Evolutionary conservation across 768 basidiomycete species (phyloP).

Genomic region (Suillus fuscotomentosus): DNA sequence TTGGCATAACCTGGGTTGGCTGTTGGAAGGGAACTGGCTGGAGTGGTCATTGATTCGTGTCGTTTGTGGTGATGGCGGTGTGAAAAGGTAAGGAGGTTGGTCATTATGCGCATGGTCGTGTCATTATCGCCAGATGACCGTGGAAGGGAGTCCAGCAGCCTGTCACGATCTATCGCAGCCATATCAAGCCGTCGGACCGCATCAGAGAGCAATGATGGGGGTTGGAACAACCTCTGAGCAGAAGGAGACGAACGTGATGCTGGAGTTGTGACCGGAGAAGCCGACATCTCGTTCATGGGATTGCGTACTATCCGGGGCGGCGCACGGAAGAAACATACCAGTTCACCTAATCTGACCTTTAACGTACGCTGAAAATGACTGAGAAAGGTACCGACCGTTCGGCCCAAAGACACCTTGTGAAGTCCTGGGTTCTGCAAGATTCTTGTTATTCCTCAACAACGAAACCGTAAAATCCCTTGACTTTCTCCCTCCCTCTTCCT

Average conservation of each 20-base stretch:
- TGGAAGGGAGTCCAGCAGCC: constrained; percentile 33
- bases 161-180: constrained; percentile 54
- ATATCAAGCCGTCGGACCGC: constrained; percentile 65
- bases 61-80: constrained; percentile 36
- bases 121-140: constrained; percentile 49
- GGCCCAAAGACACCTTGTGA: constrained; percentile 89
- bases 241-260: constrained; percentile 20
- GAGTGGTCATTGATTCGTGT: constrained; percentile 10
- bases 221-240: constrained; percentile 45
- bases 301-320: constrained; percentile 72
- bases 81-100: constrained; percentile 65
- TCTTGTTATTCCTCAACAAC: constrained; percentile 64
- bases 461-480: constrained; percentile 52
- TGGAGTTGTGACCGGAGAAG: constrained; percentile 39
- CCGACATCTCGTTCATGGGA: constrained; percentile 44
- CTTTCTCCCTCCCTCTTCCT: constrained; percentile 32
- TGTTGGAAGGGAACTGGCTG: constrained; percentile 11
- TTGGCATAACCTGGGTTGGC: constrained; percentile 38
- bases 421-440: constrained; percentile 79
- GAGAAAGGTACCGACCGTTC: constrained; percentile 54
- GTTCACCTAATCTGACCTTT: constrained; percentile 55
- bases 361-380: background rate
- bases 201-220: constrained; percentile 70
- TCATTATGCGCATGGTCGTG: constrained; percentile 74
- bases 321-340: constrained; percentile 83